These are phyloP conservation scores for Microbotryum intermedium DNA, from an alignment of 1,284 basidiomycete genomes.

Conservation along the genomic window DNA sequence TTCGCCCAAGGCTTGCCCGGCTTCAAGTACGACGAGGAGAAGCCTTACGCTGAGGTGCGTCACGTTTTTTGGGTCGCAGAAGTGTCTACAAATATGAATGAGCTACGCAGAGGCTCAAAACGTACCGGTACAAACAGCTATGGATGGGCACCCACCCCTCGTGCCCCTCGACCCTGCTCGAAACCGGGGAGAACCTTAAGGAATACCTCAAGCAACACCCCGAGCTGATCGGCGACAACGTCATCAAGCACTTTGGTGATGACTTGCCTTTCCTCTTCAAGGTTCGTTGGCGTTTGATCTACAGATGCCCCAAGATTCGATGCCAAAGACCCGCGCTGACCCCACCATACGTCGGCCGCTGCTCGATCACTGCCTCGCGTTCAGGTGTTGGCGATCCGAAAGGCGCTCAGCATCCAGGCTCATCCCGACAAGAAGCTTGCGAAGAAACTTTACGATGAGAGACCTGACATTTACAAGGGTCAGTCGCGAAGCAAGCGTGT, in stretches of 20 bases:
- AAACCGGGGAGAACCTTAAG: conserved; percentile 48
- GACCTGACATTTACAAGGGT: conserved; percentile 87
- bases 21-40: conserved; percentile 49
- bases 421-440: conserved; percentile 92
- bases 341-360: too few species aligned
- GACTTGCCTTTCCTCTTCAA: conserved; percentile 91
- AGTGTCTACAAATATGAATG: background rate
- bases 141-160: conserved; percentile 99
- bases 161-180: conserved; percentile 62
- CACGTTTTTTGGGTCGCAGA: background rate
- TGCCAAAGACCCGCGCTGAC: conserved; percentile 9
- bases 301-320: background rate
- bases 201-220: conserved; percentile 58
- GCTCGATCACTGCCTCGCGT: conserved; percentile 25
- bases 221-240: conserved; percentile 53
- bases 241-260: conserved; percentile 54
- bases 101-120: background rate
- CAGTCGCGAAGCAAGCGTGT: conserved; percentile 23
- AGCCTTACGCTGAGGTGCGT: conserved; percentile 58
- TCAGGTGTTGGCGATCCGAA: conserved; percentile 66
- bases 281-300: conserved; percentile 41
- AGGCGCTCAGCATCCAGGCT: conserved; percentile 92
- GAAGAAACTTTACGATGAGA: conserved; percentile 59
- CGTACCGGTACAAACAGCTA: conserved; percentile 48
- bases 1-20: conserved; percentile 46